Conservation (phyloP, 2,329 filamentous ascomycete genomes). For the Biscogniauxia sp. region DNA sequence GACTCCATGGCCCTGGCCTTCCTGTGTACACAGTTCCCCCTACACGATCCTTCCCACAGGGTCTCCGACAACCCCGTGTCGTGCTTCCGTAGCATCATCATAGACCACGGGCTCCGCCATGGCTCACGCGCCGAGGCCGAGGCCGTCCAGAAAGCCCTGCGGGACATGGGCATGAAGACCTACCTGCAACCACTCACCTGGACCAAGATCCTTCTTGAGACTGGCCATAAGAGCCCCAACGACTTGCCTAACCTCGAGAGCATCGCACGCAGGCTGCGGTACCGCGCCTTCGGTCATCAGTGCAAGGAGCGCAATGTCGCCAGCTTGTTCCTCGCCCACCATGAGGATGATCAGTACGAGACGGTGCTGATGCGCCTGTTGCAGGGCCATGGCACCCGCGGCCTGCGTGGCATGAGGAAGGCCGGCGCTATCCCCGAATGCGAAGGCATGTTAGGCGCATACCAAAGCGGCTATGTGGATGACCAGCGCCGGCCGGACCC, state of each 20-base stretch:
- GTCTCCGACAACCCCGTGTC: conserved; percentile 45
- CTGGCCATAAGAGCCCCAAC: conserved; percentile 30
- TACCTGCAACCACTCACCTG: conserved; percentile 45
- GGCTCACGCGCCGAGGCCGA: conserved; percentile 53
- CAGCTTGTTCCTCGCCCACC: conserved; percentile 77
- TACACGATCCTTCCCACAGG: conserved; percentile 31
- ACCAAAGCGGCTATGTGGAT: conserved; percentile 60
- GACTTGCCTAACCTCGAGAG: conserved; percentile 70
- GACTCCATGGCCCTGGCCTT: conserved; percentile 96
- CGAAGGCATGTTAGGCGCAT: conserved; percentile 67
- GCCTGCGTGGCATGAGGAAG: conserved; percentile 66
- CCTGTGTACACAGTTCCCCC: conserved; percentile 57
- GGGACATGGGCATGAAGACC: conserved; percentile 33
- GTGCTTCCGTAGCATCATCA: conserved; percentile 45
- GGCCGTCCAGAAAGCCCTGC: conserved; percentile 39
- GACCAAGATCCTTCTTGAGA: conserved; percentile 36
- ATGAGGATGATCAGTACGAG: conserved; percentile 88
- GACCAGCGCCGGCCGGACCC: conserved; percentile 40
- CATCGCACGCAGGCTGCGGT: conserved; percentile 70
- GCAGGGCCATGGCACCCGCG: conserved; percentile 64
- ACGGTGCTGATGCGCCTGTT: conserved; percentile 79
- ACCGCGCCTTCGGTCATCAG: conserved; percentile 63
- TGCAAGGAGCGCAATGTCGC: conserved; percentile 52
- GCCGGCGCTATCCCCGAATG: conserved; percentile 79
- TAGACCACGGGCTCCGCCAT: conserved; percentile 57